Base-by-base conservation (phyloP, 192 early-diverging fungal genomes). In the Gigaspora rosea region DNA sequence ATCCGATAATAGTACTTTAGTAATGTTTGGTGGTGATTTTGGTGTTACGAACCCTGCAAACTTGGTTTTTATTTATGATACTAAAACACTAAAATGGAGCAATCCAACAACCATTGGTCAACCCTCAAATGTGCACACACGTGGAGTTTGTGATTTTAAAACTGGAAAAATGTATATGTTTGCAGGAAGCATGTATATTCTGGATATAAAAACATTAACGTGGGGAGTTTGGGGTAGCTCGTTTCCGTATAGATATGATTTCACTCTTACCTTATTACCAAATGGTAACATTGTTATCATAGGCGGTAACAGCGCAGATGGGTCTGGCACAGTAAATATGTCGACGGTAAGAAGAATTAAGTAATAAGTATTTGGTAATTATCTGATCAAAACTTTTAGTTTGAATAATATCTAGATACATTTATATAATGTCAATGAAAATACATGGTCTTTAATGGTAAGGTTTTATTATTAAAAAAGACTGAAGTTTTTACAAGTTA, bases 381-480 rank as follows among this genome's bases (percentile, higher is more conserved):
- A 58, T 22, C 27, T 27, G 27, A 27, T 27, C 27, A 27, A 27
- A 27, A 27, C 27, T 27, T 27, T 27, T 27, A 27, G 27, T 27
- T 27, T 27, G 1, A 27, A 27, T 22, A 9, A 27, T n/a, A 27
- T 32, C 11, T 64, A 64, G 63, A 1, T 41, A 64, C 63, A 7
- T 64, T 64, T 64, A 33, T 64, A 64, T 64, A 64, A 46, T 64
- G 35, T 46, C 10, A 64, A 35, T 64, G 33, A 64, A 36, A 12
- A 64, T 16, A 64, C 63, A 64, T 64, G 63, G 63, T 35, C 33
- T 64, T 16, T 1, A 15, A 64, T 46, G 63, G 63, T 64, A 41
- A 64, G 35, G 27, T 27, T 12, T 18, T 1, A 16, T 12, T 64
- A 11, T 15, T 16, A 15, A 16, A 64, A 64, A 41, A 41, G 27